Evolutionary conservation across 1,284 basidiomycete genomes (phyloP), one percentile per base, ranked within the genome.

Genomic region (Austroboletus niveus): DNA sequence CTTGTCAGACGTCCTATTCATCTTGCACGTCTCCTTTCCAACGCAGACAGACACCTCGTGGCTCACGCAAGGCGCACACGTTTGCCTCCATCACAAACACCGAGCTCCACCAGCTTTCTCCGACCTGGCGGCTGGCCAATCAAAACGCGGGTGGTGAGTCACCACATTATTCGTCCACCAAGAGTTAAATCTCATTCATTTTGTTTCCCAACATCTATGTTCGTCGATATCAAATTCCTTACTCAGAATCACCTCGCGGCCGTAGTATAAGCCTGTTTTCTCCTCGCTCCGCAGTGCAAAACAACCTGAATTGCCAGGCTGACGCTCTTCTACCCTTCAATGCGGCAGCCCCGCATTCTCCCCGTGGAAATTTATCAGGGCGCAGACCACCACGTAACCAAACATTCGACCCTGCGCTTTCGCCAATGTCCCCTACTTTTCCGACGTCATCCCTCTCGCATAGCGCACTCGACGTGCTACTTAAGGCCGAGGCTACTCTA

Each of bases 241-340:
- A 47, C 41, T 24, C 53, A 68, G 69, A 48, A 49, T 57, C 62
- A 56, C 61, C 60, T 59, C 67, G 62, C 60, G 65, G 65, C 43
- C 65, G 68, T 54, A 67, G 65, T 54, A 65, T 69, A 34, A 70
- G 65, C 52, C 65, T 68, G n/a, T 64, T 58, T 49, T 69, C 62
- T 56, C 62, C 65, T 58, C 64, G 57, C 47, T 57, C 57, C 60
- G 62, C 64, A 64, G 57, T 17, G n/a, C 54, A 55, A 58, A 55
- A 45, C 49, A 52, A 56, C 45, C 52, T 48, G 54, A 57, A 55
- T 57, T 58, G 20, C 45, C 55, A 51, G 46, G 50, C 60, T 48
- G 57, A 51, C 22, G 46, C 63, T 54, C 39, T 48, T 51, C 45
- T 64, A 52, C 57, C 66, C 57, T 63, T 49, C 64, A 70, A 67